These are phyloP conservation scores for Suillus luteus DNA, from an alignment of 768 basidiomycete species.

Conservation along the genomic window DNA sequence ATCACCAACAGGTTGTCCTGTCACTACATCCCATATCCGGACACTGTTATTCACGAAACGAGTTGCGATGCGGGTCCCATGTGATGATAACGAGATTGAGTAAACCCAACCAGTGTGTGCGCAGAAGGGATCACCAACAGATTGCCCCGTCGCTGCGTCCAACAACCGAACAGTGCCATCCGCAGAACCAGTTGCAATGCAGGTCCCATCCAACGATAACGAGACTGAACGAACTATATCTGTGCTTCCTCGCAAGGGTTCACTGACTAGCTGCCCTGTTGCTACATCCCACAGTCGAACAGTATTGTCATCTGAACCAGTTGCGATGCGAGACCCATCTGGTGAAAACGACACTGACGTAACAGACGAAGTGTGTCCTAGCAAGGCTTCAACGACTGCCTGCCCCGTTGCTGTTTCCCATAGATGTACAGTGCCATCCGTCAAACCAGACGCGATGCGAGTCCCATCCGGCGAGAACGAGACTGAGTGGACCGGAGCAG, in stretches of 20 bases:
- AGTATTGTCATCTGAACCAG: not conserved
- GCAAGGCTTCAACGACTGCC: not conserved
- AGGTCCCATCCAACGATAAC: not conserved
- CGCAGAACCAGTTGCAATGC: not conserved
- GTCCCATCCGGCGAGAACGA: not conserved
- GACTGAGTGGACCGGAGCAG: not conserved
- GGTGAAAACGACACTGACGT: not conserved
- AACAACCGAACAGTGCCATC: not conserved
- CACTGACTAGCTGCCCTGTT: not conserved
- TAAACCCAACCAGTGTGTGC: not conserved
- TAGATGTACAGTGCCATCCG: not conserved
- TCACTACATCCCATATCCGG: not conserved
- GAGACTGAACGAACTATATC: not conserved
- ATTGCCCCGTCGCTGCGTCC: not conserved
- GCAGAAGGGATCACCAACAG: not conserved
- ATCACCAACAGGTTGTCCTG: not conserved
- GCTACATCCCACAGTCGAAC: not conserved
- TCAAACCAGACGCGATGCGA: not conserved
- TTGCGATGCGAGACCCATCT: not conserved
- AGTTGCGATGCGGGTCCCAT: conserved; percentile 1
- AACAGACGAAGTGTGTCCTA: not conserved
- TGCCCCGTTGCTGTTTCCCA: not conserved
- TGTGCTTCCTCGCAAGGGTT: not conserved
- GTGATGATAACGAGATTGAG: not conserved
- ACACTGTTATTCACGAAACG: not conserved